These are phyloP conservation scores for Thermothielavioides terrestris DNA, from an alignment of 495 filamentous ascomycete species.

Conservation along the genomic window DNA sequence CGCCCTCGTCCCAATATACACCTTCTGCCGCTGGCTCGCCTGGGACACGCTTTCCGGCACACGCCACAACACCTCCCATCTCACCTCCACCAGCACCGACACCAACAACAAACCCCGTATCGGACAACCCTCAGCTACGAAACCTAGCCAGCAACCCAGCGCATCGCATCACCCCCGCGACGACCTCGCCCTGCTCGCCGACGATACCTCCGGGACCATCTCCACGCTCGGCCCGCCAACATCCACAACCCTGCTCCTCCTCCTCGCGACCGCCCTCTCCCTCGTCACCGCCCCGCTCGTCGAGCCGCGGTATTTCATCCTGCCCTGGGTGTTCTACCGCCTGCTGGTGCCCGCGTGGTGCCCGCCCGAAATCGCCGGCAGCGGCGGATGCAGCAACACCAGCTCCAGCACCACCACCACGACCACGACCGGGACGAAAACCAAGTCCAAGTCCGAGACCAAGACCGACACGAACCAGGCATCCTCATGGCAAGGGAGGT, in stretches of 20 bases:
- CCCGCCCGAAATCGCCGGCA: too few species aligned
- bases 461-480: too few species aligned
- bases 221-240: conserved; percentile 18
- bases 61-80: background rate
- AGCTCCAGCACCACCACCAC: too few species aligned
- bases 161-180: background rate
- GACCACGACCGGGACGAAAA: too few species aligned
- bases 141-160: background rate
- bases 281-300: conserved; percentile 84
- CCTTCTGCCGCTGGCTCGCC: conserved; percentile 53
- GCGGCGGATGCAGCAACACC: background rate
- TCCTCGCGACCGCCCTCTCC: conserved; percentile 63
- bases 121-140: background rate
- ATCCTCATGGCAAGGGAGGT: background rate
- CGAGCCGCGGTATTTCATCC: conserved; percentile 88
- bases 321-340: conserved; percentile 92
- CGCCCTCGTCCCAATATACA: conserved; percentile 46
- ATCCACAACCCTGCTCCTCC: conserved; percentile 51
- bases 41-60: conserved; percentile 36
- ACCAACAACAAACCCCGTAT: background rate
- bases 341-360: conserved; percentile 55
- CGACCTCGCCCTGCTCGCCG: background rate
- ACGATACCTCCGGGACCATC: background rate
- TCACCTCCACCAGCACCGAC: background rate
- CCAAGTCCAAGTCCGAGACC: too few species aligned